Evolutionary conservation across 2,329 filamentous ascomycete genomes (phyloP).

Genomic region (Aspergillus floridensis): DNA sequence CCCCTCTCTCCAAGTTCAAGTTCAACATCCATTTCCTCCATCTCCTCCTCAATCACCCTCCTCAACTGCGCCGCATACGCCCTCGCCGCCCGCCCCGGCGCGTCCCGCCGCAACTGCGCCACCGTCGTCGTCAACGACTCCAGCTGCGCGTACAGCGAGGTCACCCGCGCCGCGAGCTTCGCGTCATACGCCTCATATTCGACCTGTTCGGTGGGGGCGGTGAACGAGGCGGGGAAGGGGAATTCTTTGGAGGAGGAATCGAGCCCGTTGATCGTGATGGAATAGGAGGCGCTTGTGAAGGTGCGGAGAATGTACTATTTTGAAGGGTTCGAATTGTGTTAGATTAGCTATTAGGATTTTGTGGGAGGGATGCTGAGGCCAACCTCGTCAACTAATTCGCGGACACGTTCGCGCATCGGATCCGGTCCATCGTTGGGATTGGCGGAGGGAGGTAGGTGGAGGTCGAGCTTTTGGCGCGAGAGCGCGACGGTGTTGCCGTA

Average conservation of each 20-base stretch:
- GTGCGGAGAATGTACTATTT: constrained; percentile 45
- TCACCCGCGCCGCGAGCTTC: constrained; percentile 42
- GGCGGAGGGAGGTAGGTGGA: constrained; percentile 48
- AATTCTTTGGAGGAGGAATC: constrained; percentile 36
- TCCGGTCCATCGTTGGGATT: constrained; percentile 38
- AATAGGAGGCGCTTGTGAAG: constrained; percentile 43
- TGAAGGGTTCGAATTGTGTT: background rate
- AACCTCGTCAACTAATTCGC: constrained; percentile 40
- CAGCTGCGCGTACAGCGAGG: constrained; percentile 47
- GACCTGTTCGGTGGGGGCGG: constrained; percentile 41
- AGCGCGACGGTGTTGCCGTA: constrained; percentile 45
- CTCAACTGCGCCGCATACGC: constrained; percentile 37
- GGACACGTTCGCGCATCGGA: constrained; percentile 44
- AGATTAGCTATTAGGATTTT: too few relatives aligned
- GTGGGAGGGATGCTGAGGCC: too few relatives aligned
- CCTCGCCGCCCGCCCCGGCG: constrained; percentile 42
- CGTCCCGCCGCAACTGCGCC: constrained; percentile 46
- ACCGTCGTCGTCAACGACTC: constrained; percentile 49
- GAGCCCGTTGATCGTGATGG: constrained; percentile 50
- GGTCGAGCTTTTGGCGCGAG: constrained; percentile 49
- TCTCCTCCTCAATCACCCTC: constrained; percentile 37
- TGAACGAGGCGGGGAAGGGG: constrained; percentile 33
- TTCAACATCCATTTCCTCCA: constrained; percentile 46
- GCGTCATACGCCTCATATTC: constrained; percentile 49
- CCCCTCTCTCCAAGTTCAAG: constrained; percentile 22